These are phyloP conservation scores for Phlebiopsis gigantea DNA, from an alignment of 768 basidiomycete genomes.

Conservation along the genomic window DNA sequence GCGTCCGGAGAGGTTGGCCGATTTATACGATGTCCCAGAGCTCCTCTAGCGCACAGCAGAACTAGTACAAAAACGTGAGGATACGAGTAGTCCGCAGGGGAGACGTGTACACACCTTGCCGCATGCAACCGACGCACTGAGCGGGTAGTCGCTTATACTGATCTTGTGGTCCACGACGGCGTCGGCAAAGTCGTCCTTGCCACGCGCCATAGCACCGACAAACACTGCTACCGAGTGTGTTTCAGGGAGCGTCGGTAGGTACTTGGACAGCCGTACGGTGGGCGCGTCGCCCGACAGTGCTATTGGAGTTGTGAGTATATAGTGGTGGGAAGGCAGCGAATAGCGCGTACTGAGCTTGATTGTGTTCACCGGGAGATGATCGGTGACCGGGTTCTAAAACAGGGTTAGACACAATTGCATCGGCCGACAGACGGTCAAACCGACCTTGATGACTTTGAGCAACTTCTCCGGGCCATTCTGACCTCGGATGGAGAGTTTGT, in stretches of 20 bases:
- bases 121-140: constrained; percentile 93
- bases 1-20: neutral
- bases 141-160: constrained; percentile 87
- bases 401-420: neutral
- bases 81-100: neutral
- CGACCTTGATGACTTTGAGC: constrained; percentile 92
- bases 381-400: constrained; percentile 82
- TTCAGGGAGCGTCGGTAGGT: constrained; percentile 79
- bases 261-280: constrained; percentile 73
- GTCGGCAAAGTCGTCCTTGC: constrained; percentile 96
- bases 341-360: constrained; percentile 82
- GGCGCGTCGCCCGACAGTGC: constrained; percentile 91
- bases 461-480: constrained; percentile 97
- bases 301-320: constrained; percentile 24
- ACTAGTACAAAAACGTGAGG: constrained; percentile 37
- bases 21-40: constrained; percentile 85
- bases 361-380: constrained; percentile 93
- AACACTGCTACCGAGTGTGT: constrained; percentile 92
- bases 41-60: constrained; percentile 90
- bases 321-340: neutral
- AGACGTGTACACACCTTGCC: constrained; percentile 66
- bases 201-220: constrained; percentile 97
- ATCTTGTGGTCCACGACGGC: constrained; percentile 94
- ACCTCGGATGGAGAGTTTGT: constrained; percentile 91
- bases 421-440: constrained; percentile 11